Base-by-base conservation (phyloP, 2,329 filamentous ascomycete species). In the Diaporthe caulivora region DNA sequence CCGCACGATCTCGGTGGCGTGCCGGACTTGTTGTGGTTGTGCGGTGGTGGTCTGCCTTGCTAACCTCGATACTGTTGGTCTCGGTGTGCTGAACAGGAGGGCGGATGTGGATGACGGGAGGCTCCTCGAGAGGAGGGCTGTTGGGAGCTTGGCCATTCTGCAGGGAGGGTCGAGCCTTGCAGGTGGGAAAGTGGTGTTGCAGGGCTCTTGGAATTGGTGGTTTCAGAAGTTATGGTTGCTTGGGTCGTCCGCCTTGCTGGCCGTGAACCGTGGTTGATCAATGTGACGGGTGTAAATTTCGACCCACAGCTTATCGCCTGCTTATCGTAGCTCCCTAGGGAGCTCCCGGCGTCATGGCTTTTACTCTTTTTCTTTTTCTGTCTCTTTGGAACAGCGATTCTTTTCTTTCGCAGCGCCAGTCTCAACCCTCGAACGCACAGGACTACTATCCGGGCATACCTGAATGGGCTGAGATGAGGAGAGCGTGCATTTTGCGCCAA, bases 1-100 rank as follows among this genome's bases (percentile, higher is more conserved):
- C 21, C 97, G 94, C 75, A 89, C 90, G 81, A 98, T 90, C 76
- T 98, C 93, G 31, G 94, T 95, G 69, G 97, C 97, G 81, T 95
- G 91, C 75, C 95, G 92, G 81, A 91, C 87, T 85, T 95, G 93
- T 85, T 95, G 93, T 65, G 82, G 79, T 9, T 34, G 34, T n/a
- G n/a, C n/a, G 34, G 34, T 34, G 74, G 79, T 75, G 7, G 72
- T 74, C 31, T 77, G 74, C 73, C 71, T 64, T 58, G 79, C 74
- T 42, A 76, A 77, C 75, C 75, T 74, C 60, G 76, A 74, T 71
- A 77, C 72, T 62, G 77, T 76, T 53, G 74, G 74, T 5, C 72
- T 49, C 17, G 62, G 10, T 47, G 71, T 47, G 54, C 71, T 57
- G 75, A 55, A 64, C 54, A 75, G 44, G 71, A 74, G 75, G 21